Evolutionary conservation across 75 land plant species (phyloP), one percentile per base, ranked within the genome.

Genomic region (Azolla pinnata): DNA sequence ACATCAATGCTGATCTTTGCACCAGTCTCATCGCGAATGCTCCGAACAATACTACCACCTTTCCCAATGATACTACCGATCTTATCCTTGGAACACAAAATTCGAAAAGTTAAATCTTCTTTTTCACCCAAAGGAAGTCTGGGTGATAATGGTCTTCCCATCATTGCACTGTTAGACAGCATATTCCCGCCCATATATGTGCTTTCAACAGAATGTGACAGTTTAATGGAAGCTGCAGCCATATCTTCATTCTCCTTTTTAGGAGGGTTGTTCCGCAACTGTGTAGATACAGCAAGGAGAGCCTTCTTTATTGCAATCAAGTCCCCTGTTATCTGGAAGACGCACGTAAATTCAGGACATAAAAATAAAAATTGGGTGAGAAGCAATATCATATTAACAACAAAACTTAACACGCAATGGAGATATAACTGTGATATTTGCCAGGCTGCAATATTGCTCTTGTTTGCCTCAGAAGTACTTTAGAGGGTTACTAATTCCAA

Each of bases 1-100:
- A 86, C 95, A 0, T 72, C 33, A 51, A 88, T 72, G 53, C 80
- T 80, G 62, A 88, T 82, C 10, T 82, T 84, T 67, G 81, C 75
- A 29, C 89, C 86, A 25, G 95, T 88, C 29, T 88, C 88, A 65
- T 73, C 48, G 30, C 83, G 77, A 59, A 88, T 67, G 0, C 56
- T 42, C 61, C 61, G 83, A 1, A 88, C 60, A 44, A 88, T 70
- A 54, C 62, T 51, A 14, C 95, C 95, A 25, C 80, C 89, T 62
- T 85, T 88, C 61, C 95, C 95, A 47, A 88, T 88, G n/a, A 85
- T 55, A 48, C 79, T 72, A 42, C 95, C 95, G 31, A 85, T 67
- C 67, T 77, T 77, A 0, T 82, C 86, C 55, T 67, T 71, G 26
- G 62, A 55, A 55, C 95, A 88, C 60, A 88, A 72, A 28, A 88